A percentile compares a stretch with the other conserved stretches of the same genome.
Evolutionary conservation across 768 basidiomycete genomes (phyloP).

Genomic region (Kwoniella sp.): DNA sequence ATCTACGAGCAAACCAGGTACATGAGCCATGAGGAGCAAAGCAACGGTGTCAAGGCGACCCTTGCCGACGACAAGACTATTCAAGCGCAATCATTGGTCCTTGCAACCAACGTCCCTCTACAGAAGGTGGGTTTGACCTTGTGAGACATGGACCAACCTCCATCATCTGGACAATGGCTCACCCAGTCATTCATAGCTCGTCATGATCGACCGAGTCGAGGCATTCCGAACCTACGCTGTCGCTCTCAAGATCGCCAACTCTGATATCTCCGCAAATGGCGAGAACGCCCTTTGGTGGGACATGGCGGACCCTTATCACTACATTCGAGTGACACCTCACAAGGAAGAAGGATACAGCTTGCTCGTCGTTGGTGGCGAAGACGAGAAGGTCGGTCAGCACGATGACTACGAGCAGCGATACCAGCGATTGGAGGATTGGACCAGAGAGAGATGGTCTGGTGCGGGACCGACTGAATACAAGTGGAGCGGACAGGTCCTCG

Average conservation of each 20-base stretch:
- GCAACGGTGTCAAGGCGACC: conserved; percentile 16
- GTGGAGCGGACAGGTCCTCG: conserved; percentile 34
- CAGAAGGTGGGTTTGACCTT: conserved; percentile 24
- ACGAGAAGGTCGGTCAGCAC: conserved; percentile 37
- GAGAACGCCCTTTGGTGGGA: conserved; percentile 35
- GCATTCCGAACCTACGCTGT: conserved; percentile 32
- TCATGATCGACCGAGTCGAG: conserved; percentile 35
- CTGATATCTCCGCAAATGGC: conserved; percentile 14
- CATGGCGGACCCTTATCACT: conserved; percentile 35
- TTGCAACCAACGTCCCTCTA: conserved; percentile 35
- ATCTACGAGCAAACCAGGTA: conserved; percentile 29
- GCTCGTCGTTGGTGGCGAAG: conserved; percentile 34
- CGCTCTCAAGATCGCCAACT: conserved; percentile 27
- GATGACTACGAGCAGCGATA: conserved; percentile 31
- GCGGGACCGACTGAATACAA: conserved; percentile 26
- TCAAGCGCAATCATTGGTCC: conserved; percentile 20
- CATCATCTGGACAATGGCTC: not conserved
- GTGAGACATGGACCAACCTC: not conserved
- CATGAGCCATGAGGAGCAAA: conserved; percentile 19
- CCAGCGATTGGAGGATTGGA: conserved; percentile 28
- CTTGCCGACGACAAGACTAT: conserved; percentile 21
- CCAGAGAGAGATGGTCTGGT: conserved; percentile 27
- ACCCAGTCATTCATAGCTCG: conserved; percentile 23
- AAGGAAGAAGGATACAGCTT: conserved; percentile 34
- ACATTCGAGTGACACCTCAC: conserved; percentile 30